Percentiles rank a stretch among this genome's conserved stretches.
These are phyloP conservation scores for Malus sieversii DNA, from an alignment of 306 rosid species.

Conservation along the genomic window DNA sequence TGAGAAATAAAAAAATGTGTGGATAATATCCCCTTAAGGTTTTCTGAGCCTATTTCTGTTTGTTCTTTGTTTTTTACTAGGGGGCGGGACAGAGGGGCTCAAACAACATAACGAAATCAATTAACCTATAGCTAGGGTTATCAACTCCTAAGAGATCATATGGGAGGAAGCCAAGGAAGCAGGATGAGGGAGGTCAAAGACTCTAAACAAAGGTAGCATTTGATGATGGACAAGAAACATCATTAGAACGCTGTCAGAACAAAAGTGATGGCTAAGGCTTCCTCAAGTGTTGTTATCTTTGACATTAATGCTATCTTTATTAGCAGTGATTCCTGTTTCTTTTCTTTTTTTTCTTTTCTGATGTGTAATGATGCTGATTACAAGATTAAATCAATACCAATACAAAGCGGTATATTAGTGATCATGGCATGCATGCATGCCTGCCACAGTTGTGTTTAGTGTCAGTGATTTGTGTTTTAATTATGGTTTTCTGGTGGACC, in stretches of 20 bases:
- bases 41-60: background rate
- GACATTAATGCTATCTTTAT: background rate
- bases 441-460: background rate
- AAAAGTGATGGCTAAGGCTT: background rate
- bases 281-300: background rate
- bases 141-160: background rate
- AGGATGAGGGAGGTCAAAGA: background rate
- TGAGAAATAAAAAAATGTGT: too few relatives aligned
- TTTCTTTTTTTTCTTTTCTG: background rate
- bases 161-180: background rate
- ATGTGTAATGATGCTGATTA: background rate
- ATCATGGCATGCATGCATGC: conserved; percentile 21
- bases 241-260: background rate
- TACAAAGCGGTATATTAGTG: background rate
- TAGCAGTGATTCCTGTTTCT: background rate
- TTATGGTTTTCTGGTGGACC: conserved; percentile 1
- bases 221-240: background rate
- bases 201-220: too few relatives aligned
- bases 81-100: background rate
- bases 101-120: background rate
- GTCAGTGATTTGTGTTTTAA: background rate
- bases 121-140: background rate
- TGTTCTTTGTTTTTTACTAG: background rate
- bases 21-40: background rate
- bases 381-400: background rate